These are phyloP conservation scores for Trametes pubescens DNA, from an alignment of 1,284 basidiomycete species.

Conservation along the genomic window DNA sequence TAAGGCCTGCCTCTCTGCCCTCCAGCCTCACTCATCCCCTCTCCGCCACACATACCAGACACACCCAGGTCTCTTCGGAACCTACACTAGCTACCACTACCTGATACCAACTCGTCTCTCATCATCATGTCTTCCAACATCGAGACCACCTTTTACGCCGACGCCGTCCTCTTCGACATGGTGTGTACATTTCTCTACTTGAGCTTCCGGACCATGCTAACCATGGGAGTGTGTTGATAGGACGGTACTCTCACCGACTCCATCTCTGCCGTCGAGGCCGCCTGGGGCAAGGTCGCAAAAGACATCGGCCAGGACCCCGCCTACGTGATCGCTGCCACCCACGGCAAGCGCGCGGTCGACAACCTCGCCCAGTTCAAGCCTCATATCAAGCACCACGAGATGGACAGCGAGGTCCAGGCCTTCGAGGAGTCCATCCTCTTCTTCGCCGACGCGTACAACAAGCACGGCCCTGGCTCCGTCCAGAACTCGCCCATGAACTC, in stretches of 20 bases:
- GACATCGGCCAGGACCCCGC: constrained; percentile 74
- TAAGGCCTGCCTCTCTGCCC: not conserved
- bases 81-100: not conserved
- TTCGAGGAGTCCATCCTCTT: constrained; percentile 79
- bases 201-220: constrained; percentile 17
- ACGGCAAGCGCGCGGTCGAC: constrained; percentile 75
- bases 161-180: constrained; percentile 81
- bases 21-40: constrained; percentile 22
- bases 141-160: constrained; percentile 52
- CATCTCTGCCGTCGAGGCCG: constrained; percentile 80
- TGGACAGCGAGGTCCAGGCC: constrained; percentile 70
- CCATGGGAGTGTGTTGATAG: constrained; percentile 44
- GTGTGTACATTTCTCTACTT: constrained; percentile 46
- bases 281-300: constrained; percentile 78
- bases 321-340: constrained; percentile 75
- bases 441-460: constrained; percentile 72
- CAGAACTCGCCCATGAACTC: constrained; percentile 40
- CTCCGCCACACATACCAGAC: constrained; percentile 8
- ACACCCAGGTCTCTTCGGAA: constrained; percentile 14
- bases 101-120: not conserved
- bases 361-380: constrained; percentile 52
- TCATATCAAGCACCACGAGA: constrained; percentile 60
- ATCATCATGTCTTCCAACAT: constrained; percentile 39
- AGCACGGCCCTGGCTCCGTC: constrained; percentile 51
- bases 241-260: constrained; percentile 81